A percentile compares a stretch with the other conserved stretches of the same genome.
Conservation (phyloP, 2,329 filamentous ascomycete genomes). For the Purpureocillium takamizusanense region DNA sequence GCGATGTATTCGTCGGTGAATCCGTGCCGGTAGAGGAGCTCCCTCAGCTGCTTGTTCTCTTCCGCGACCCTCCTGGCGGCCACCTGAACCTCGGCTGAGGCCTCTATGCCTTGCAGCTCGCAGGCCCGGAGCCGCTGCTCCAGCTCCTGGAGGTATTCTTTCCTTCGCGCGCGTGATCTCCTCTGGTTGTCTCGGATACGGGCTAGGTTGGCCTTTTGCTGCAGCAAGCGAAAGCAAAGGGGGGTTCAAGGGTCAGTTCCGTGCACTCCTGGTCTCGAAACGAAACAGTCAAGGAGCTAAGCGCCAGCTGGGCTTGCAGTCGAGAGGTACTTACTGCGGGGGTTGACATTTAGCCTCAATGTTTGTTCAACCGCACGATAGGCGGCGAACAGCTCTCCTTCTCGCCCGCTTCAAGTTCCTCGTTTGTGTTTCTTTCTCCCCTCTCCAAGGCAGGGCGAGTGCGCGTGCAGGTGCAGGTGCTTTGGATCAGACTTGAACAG, state of each 20-base stretch:
- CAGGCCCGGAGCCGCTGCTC: conserved; percentile 52
- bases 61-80: conserved; percentile 60
- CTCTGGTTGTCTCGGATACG: conserved; percentile 71
- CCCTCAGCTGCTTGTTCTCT: conserved; percentile 58
- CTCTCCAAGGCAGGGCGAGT: too few relatives aligned
- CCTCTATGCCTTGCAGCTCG: conserved; percentile 57
- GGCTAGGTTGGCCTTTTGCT: conserved; percentile 31
- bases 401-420: too few relatives aligned
- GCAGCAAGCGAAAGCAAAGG: conserved; percentile 3
- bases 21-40: conserved; percentile 48
- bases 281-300: neutral
- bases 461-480: too few relatives aligned
- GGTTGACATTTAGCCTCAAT: conserved; percentile 11
- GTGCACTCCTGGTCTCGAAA: neutral
- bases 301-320: neutral
- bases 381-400: neutral
- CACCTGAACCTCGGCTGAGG: conserved; percentile 61
- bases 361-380: neutral
- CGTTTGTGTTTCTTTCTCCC: too few relatives aligned
- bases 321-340: conserved; percentile 10
- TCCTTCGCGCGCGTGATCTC: conserved; percentile 63
- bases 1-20: conserved; percentile 47
- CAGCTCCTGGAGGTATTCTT: conserved; percentile 64
- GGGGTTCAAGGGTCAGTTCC: neutral
- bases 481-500: too few relatives aligned